phyloP scores from a whole-genome alignment of 495 filamentous ascomycete genomes.

The Massariosphaeria phaeospora region DNA sequence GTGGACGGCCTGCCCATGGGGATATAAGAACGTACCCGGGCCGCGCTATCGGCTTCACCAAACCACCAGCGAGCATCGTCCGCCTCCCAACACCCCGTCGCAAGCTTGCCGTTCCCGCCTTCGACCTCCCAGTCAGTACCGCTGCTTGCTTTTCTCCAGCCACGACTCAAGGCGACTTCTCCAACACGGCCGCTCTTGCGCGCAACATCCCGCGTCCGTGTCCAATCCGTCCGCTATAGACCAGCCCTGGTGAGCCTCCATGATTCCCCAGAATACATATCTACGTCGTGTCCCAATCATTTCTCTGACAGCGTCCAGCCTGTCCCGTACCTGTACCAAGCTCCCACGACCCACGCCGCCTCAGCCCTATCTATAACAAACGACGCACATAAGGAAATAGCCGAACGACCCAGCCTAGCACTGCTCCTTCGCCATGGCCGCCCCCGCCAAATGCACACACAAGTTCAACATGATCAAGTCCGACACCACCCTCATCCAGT shows the following conservation, averaged over 20 bases:
- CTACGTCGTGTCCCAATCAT: constrained; percentile 18
- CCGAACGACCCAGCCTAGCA: neutral
- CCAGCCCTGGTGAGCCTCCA: constrained; percentile 14
- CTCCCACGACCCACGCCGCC: neutral
- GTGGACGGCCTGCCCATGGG: neutral
- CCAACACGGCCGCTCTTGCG: constrained; percentile 8
- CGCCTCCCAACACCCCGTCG: neutral
- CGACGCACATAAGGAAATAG: no score
- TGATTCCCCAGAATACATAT: constrained; percentile 29
- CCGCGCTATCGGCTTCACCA: constrained; percentile 27
- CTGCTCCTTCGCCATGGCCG: constrained; percentile 49
- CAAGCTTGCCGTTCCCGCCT: neutral
- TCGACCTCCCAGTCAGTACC: neutral
- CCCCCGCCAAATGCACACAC: constrained; percentile 61
- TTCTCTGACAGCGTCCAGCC: constrained; percentile 28
- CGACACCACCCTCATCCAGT: constrained; percentile 67
- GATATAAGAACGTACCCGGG: constrained; percentile 28
- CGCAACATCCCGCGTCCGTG: constrained; percentile 18
- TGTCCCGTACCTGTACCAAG: no score
- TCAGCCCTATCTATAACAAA: constrained; percentile 18
- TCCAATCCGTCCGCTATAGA: constrained; percentile 11
- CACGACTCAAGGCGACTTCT: constrained; percentile 25
- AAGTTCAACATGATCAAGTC: constrained; percentile 73
- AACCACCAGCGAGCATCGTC: constrained; percentile 7
- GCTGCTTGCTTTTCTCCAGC: constrained; percentile 33